These are phyloP conservation scores for Pseudogymnoascus sp. DNA, from an alignment of 2,329 filamentous ascomycete genomes.

Conservation along the genomic window DNA sequence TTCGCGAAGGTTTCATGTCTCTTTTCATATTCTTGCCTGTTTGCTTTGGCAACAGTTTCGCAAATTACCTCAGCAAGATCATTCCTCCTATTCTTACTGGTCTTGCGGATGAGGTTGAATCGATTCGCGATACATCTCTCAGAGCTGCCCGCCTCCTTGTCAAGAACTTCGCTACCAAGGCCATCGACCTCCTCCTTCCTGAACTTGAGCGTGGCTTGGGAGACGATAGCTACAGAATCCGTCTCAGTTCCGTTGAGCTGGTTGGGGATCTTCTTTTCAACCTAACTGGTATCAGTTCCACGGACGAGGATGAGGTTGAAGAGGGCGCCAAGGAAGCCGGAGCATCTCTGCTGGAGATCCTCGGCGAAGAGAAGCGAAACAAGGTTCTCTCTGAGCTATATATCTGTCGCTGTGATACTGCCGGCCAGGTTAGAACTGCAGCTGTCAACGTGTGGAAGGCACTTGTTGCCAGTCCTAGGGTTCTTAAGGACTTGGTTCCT, in stretches of 20 bases:
- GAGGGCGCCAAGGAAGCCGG: slow-evolving; percentile 77
- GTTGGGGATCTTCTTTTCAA: slow-evolving; percentile 97
- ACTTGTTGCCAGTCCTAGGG: slow-evolving; percentile 83
- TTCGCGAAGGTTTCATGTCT: slow-evolving; percentile 98
- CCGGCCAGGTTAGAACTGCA: slow-evolving; percentile 79
- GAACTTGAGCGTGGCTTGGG: slow-evolving; percentile 93
- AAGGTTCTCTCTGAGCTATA: slow-evolving; percentile 96
- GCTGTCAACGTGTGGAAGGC: slow-evolving; percentile 96
- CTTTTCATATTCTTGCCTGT: slow-evolving; percentile 98
- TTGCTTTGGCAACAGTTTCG: slow-evolving; percentile 97
- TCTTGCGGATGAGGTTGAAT: slow-evolving; percentile 91
- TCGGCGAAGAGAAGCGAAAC: slow-evolving; percentile 94
- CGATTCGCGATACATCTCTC: slow-evolving; percentile 92
- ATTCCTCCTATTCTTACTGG: slow-evolving; percentile 93
- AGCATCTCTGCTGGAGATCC: slow-evolving; percentile 84
- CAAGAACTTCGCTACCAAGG: slow-evolving; percentile 95
- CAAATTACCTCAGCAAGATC: slow-evolving; percentile 89
- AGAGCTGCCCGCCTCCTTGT: slow-evolving; percentile 89
- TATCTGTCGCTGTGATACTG: slow-evolving; percentile 95
- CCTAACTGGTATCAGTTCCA: slow-evolving; percentile 85
- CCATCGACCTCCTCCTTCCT: slow-evolving; percentile 87
- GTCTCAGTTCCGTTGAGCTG: slow-evolving; percentile 94
- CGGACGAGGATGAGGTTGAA: slow-evolving; percentile 73
- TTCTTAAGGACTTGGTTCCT: slow-evolving; percentile 89
- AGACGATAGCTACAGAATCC: slow-evolving; percentile 96